A percentile compares a stretch with the other conserved stretches of the same genome.
phyloP scores from a whole-genome alignment of 108 stramenopile genomes.

The Nitzschia putrida region DNA sequence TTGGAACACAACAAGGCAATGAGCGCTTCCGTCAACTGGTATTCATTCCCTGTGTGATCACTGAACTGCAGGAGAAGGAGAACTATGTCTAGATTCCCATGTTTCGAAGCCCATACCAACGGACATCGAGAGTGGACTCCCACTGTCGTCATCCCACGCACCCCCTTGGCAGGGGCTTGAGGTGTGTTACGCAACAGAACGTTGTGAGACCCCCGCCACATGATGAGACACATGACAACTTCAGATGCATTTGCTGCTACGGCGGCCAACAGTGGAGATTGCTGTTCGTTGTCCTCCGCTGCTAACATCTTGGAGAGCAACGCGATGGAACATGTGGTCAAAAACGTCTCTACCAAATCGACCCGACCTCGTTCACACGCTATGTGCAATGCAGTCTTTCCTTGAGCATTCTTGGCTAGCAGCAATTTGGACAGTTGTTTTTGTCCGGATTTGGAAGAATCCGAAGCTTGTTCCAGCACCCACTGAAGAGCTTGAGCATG shows the following conservation, averaged over 20 bases:
- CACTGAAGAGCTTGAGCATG: slow-evolving; percentile 2
- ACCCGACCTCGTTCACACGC: slow-evolving; percentile 56
- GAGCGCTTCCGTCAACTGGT: slow-evolving; percentile 33
- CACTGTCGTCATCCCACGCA: neutral
- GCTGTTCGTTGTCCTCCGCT: slow-evolving; percentile 40
- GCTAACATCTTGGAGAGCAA: slow-evolving; percentile 54
- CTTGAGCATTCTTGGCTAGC: slow-evolving; percentile 44
- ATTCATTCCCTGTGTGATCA: slow-evolving; percentile 30
- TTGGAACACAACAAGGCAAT: slow-evolving; percentile 19
- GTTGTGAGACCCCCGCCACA: slow-evolving; percentile 56
- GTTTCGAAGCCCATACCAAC: slow-evolving; percentile 57
- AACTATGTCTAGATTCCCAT: slow-evolving; percentile 57
- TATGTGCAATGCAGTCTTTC: slow-evolving; percentile 60
- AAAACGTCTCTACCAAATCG: slow-evolving; percentile 53
- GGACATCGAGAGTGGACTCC: slow-evolving; percentile 33
- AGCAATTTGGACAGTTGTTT: slow-evolving; percentile 41
- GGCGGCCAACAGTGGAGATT: slow-evolving; percentile 65
- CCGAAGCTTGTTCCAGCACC: slow-evolving; percentile 17
- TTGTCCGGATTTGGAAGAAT: slow-evolving; percentile 22
- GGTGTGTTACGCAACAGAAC: neutral
- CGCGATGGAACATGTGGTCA: slow-evolving; percentile 32
- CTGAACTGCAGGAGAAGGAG: slow-evolving; percentile 57
- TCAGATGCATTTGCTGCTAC: slow-evolving; percentile 57
- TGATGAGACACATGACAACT: slow-evolving; percentile 58
- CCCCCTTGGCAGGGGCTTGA: neutral